Conservation (phyloP, 106 monocot genomes). For the Dioscorea zingiberensis region DNA sequence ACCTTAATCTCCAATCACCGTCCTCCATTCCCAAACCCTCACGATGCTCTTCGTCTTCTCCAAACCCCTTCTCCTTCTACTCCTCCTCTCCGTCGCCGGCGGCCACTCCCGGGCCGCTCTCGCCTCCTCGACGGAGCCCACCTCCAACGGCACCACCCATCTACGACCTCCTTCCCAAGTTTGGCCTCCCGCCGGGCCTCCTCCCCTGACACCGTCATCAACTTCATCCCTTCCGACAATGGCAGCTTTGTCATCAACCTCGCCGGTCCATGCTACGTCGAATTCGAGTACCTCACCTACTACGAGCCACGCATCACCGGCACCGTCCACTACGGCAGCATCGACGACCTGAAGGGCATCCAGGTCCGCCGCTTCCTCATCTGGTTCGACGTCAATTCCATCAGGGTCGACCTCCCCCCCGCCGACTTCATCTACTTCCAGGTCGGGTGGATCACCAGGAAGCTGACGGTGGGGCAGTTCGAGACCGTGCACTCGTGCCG, state of each 20-base stretch:
- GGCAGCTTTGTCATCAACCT: slow-evolving; percentile 46
- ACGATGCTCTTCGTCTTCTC: not conserved
- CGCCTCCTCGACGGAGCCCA: not conserved
- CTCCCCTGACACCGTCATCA: slow-evolving; percentile 56
- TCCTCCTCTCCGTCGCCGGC: slow-evolving; percentile 18
- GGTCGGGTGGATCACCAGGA: slow-evolving; percentile 60
- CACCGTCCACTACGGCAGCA: slow-evolving; percentile 37
- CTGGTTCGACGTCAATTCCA: slow-evolving; percentile 65
- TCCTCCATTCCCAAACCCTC: too few relatives aligned
- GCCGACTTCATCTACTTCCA: slow-evolving; percentile 61
- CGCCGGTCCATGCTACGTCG: slow-evolving; percentile 49
- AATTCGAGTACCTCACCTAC: slow-evolving; percentile 67
- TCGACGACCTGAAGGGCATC: slow-evolving; percentile 44
- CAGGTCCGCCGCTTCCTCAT: slow-evolving; percentile 52
- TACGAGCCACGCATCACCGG: slow-evolving; percentile 54
- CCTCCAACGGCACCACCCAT: slow-evolving; percentile 33
- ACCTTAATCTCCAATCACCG: not conserved
- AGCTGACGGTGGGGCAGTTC: slow-evolving; percentile 58
- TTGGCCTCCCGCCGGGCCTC: slow-evolving; percentile 63
- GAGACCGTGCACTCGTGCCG: slow-evolving; percentile 46
- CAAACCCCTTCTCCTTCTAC: not conserved
- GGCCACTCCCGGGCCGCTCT: not conserved
- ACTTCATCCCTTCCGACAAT: slow-evolving; percentile 34
- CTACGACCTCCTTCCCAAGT: slow-evolving; percentile 62
- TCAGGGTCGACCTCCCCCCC: slow-evolving; percentile 77